Percentiles rank a stretch among this genome's conserved stretches.
phyloP scores from a whole-genome alignment of 805 yeast species.

The Schwanniomyces yamadae region DNA sequence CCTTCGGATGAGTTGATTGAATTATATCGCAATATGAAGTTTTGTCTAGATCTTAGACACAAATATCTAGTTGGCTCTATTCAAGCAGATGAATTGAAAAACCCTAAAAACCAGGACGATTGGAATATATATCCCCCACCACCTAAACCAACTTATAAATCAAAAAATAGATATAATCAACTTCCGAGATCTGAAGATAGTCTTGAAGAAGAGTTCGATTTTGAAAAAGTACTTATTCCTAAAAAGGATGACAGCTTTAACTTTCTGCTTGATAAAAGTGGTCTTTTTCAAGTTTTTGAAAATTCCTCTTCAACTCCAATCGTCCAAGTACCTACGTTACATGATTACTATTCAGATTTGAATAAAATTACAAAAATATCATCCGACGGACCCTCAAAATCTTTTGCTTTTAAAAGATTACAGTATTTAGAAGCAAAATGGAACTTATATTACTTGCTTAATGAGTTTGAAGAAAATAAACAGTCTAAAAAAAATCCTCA shows the following conservation, averaged over 20 bases:
- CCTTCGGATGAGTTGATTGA: slow-evolving; percentile 70
- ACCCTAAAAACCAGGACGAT: slow-evolving; percentile 72
- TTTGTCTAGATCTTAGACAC: slow-evolving; percentile 70
- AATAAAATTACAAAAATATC: slow-evolving; percentile 71
- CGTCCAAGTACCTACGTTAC: slow-evolving; percentile 72
- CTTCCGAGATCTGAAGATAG: slow-evolving; percentile 28
- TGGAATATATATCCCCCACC: slow-evolving; percentile 94
- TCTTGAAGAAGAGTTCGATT: slow-evolving; percentile 56
- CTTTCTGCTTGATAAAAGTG: slow-evolving; percentile 55
- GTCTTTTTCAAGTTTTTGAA: slow-evolving; percentile 64
- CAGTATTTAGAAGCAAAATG: slow-evolving; percentile 96
- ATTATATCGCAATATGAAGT: slow-evolving; percentile 58
- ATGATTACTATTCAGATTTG: slow-evolving; percentile 82
- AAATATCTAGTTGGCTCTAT: slow-evolving; percentile 70
- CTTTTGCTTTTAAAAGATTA: slow-evolving; percentile 90
- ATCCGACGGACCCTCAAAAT: slow-evolving; percentile 94
- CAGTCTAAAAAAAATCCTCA: slow-evolving; percentile 93
- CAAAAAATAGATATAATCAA: slow-evolving; percentile 54
- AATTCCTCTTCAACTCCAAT: slow-evolving; percentile 32
- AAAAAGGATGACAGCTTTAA: slow-evolving; percentile 38
- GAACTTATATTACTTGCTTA: slow-evolving; percentile 84
- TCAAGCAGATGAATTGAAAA: slow-evolving; percentile 65
- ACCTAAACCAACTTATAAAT: slow-evolving; percentile 80
- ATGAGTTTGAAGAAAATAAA: slow-evolving; percentile 89
- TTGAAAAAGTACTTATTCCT: slow-evolving; percentile 57